Conservation (phyloP, 164 flowering plant genomes). For the Tinospora cordifolia region DNA sequence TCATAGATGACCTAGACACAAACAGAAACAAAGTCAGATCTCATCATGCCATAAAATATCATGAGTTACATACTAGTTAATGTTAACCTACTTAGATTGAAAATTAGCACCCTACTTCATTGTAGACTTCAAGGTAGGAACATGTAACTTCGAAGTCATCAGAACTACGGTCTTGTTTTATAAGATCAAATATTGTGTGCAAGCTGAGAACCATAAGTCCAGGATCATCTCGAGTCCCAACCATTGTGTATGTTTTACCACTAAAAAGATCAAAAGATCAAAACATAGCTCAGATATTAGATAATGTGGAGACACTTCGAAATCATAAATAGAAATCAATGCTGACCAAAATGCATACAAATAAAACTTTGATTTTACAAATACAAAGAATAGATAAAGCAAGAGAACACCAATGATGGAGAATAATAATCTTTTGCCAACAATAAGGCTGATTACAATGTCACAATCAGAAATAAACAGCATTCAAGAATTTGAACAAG, state of each 20-base stretch:
- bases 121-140: constrained; percentile 93
- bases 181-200: constrained; percentile 69
- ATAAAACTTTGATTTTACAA: not conserved
- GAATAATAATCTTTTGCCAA: too few relatives aligned
- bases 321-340: constrained; percentile 1
- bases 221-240: constrained; percentile 68
- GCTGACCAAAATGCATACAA: not conserved
- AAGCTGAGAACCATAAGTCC: constrained; percentile 94
- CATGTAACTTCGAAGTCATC: constrained; percentile 77
- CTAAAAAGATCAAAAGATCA: constrained; percentile 29
- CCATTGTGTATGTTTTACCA: constrained; percentile 94
- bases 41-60: constrained; percentile 2
- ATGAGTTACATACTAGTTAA: not conserved
- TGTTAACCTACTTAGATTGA: constrained; percentile 4
- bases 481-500: not conserved
- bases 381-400: not conserved
- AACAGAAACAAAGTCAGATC: constrained; percentile 13
- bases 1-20: constrained; percentile 73
- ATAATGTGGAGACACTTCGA: not conserved
- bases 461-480: not conserved
- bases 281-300: not conserved
- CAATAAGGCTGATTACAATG: not conserved
- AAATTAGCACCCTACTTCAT: constrained; percentile 52
- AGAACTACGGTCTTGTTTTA: constrained; percentile 47
- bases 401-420: too few relatives aligned